phyloP scores from a whole-genome alignment of 2,329 filamentous ascomycete species.

The Fusarium neocosmosporiellum region DNA sequence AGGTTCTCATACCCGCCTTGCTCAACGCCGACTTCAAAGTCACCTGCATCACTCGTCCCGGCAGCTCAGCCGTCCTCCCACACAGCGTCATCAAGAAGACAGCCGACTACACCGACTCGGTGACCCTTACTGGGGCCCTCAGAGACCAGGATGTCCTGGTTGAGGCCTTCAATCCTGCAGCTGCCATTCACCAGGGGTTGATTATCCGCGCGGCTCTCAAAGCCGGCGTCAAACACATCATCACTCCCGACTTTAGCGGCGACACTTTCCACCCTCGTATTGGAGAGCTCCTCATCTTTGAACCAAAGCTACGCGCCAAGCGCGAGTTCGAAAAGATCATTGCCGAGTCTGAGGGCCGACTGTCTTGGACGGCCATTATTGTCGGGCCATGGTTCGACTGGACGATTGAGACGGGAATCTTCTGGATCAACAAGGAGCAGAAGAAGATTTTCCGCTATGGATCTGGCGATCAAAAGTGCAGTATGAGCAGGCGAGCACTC shows the following conservation, averaged over 20 bases:
- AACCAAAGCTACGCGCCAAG: neutral
- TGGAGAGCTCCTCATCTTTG: neutral
- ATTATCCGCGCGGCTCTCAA: neutral
- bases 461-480: conserved; percentile 17
- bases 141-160: neutral
- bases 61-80: neutral
- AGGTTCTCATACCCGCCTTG: neutral
- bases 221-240: neutral
- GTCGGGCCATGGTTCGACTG: neutral
- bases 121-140: neutral
- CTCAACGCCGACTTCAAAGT: neutral
- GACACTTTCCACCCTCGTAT: neutral
- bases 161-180: neutral
- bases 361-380: neutral
- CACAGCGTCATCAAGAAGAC: neutral
- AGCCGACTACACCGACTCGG: neutral
- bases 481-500: conserved; percentile 13
- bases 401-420: neutral
- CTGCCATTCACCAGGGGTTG: neutral
- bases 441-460: neutral
- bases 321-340: neutral
- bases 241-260: neutral
- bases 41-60: neutral
- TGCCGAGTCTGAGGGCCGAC: neutral
- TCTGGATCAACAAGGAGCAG: neutral